phyloP scores from a whole-genome alignment of 176 grass and related monocot genomes.

The Aegilops longissima region DNA sequence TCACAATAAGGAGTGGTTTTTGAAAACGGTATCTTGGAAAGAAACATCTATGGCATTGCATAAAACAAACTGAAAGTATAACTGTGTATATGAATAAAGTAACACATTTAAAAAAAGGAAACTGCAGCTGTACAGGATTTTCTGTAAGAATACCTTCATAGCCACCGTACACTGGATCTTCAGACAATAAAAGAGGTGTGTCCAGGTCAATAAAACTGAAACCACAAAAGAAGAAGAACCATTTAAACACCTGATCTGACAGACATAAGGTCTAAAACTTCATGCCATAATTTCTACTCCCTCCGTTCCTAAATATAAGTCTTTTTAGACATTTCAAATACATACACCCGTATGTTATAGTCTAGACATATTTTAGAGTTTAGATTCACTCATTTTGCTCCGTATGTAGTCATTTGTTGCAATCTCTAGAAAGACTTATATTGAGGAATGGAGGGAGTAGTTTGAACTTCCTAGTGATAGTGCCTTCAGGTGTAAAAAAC shows the following conservation, averaged over 20 bases:
- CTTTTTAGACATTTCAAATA: too few relatives aligned
- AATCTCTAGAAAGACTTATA: too few relatives aligned
- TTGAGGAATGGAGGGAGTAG: too few relatives aligned
- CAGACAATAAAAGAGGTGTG: constrained; percentile 78
- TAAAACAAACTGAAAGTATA: neutral
- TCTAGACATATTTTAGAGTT: too few relatives aligned
- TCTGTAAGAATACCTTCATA: constrained; percentile 70
- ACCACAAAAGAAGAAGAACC: neutral
- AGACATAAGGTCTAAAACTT: neutral
- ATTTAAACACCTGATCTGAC: neutral
- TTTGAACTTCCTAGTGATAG: neutral
- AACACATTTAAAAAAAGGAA: neutral
- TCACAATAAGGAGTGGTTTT: neutral
- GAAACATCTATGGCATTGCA: neutral
- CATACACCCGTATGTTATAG: too few relatives aligned
- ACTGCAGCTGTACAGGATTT: neutral
- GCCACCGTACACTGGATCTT: constrained; percentile 86
- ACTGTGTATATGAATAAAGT: neutral
- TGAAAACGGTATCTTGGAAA: neutral
- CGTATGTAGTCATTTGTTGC: too few relatives aligned
- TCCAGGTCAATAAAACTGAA: constrained; percentile 96
- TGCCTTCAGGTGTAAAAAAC: neutral
- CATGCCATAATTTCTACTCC: neutral
- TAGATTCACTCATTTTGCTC: too few relatives aligned
- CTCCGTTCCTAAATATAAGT: too few relatives aligned